Evolutionary conservation across 495 filamentous ascomycete genomes (phyloP), one percentile per base, ranked within the genome.

Genomic region (Penicillium bialowiezense): DNA sequence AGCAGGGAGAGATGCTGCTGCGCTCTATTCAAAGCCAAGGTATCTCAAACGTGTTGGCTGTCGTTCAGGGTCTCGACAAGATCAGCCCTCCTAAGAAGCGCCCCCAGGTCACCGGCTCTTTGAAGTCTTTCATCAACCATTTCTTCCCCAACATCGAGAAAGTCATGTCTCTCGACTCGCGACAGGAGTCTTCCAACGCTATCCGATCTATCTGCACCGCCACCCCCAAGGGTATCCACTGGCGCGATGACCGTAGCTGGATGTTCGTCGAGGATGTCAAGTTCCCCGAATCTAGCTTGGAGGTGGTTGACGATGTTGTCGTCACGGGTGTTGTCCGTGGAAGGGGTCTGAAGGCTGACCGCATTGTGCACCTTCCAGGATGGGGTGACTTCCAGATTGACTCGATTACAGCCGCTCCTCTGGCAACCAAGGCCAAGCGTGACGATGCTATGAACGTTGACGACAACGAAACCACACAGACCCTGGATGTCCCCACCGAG

Each of bases 331-430:
- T 93, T 5, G 81, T 97, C 28, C 81, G 93, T 56, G 93, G 93
- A 15, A 88, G 83, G 63, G 86, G 88, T 14, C 62, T 98, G 45
- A 97, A 96, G 56, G 84, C 90, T 3, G 89, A 98, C 65, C 78
- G 95, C 43, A 75, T 97, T 23, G 83, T 95, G 2, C 91, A 97
- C 50, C 77, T 98, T 24, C 91, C 89, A 15, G 91, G 96, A 47
- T 96, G 90, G 86, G 95, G 93, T 18, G 88, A 91, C 54, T 97
- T 92, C 63, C 92, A 97, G 72, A 85, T 98, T 45, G 88, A 88
- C 35, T 91, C 88, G 56, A 91, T 96, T 56, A 84, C 79, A 28
- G 83, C 84, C 13, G 87, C 88, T 17, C 81, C 86, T 1, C 66
- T 87, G 29, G 61, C 75, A 0, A 65, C 62, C 19, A 83, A 73